Conservation (phyloP, 2,329 filamentous ascomycete genomes). For the Diaporthe citriasiana region DNA sequence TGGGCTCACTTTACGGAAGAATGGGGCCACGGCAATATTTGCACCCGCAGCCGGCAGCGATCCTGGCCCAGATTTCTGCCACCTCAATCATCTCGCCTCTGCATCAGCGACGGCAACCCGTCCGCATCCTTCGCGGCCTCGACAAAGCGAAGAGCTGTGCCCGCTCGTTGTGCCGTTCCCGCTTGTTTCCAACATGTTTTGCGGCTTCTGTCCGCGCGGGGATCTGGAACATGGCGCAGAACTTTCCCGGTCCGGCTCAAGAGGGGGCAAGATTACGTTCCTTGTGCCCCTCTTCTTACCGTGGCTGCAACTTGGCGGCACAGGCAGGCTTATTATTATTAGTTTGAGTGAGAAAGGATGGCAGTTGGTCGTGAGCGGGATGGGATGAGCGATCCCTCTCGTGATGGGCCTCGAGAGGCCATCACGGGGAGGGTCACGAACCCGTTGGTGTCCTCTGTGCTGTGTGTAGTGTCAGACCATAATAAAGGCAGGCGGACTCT, state of each 20-base stretch:
- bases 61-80: conserved; percentile 28
- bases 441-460: conserved; percentile 7
- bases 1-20: conserved; percentile 28
- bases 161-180: neutral
- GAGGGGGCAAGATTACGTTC: neutral
- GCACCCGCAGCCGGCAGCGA: conserved; percentile 12
- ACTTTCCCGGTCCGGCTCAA: conserved; percentile 1
- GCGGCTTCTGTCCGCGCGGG: conserved; percentile 27
- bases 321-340: conserved; percentile 16
- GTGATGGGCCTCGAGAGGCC: conserved; percentile 4
- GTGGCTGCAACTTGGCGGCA: conserved; percentile 22
- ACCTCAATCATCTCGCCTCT: conserved; percentile 28
- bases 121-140: conserved; percentile 12
- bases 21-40: conserved; percentile 29
- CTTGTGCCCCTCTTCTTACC: neutral
- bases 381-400: conserved; percentile 2
- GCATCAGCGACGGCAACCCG: conserved; percentile 8
- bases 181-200: conserved; percentile 2
- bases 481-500: neutral
- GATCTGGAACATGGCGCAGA: conserved; percentile 31
- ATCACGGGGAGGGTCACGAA: neutral
- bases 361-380: conserved; percentile 16
- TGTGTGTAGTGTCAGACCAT: conserved; percentile 16
- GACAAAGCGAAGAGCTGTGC: conserved; percentile 20
- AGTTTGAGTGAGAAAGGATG: conserved; percentile 16